Evolutionary conservation across 83 land plant species (phyloP), one percentile per base, ranked within the genome.

Genomic region (Larix sibirica): DNA sequence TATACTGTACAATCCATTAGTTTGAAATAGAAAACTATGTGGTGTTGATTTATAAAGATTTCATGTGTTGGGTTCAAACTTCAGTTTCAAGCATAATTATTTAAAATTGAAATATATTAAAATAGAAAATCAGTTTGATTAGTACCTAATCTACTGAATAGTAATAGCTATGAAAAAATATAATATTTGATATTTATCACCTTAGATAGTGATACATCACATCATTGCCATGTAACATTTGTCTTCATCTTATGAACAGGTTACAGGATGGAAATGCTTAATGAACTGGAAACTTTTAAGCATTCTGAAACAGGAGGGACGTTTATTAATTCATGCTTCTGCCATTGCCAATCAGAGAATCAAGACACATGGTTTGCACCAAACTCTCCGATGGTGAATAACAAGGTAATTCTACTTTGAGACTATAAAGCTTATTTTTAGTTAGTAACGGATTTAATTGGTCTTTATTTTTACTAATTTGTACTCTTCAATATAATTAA

Each of bases 341-440:
- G n/a, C 24, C 80, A 78, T 78, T 78, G 80, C 18, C 80, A 78
- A 78, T 59, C 62, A 56, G 62, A 78, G 62, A 4, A 0, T 59
- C 80, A 78, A 58, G 16, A 14, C 40, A 31, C n/a, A 2, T 78
- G 80, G 80, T 78, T 78, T 28, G 20, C 63, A 14, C n/a, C 62
- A 20, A 58, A 78, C 62, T 78, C 80, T 58, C 20, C 63, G 28
- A 58, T 14, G 62, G 0, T 78, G 10, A 78, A 78, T 31, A 59
- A 78, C 62, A 78, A 78, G 80, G 80, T 78, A 44, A 73, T 44
- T 73, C 77, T 40, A 7, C 18, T 8, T 44, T n/a, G 13, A 36
- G 40, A 69, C 10, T 33, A 9, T 69, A 36, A 8, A 73, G 3
- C 56, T 23, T 42, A 42, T 42, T 42, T 42, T 6, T 4, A 6